Base-by-base conservation (phyloP, 805 yeast genomes). In the Lipomyces starkeyi region DNA sequence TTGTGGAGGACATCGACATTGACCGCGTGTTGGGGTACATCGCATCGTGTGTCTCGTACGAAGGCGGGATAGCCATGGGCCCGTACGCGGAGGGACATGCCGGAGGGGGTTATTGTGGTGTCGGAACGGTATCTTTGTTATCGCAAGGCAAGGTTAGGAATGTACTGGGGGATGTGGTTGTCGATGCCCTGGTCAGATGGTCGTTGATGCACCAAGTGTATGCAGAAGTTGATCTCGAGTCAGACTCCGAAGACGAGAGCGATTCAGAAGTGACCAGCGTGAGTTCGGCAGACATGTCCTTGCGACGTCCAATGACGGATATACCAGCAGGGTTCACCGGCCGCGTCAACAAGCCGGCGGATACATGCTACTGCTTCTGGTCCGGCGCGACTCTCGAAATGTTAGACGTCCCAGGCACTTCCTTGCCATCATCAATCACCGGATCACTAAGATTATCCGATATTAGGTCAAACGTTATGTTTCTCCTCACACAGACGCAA, bases 361-460 rank as follows among this genome's bases (percentile, higher is more conserved):
- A 95, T 78, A 97, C 91, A n/a, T 95, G 99, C 77, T 95, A 95
- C 77, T 88, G 95, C 73, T 95, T 98, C 97, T 95, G 99, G 99
- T 97, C 93, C 9, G 67, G 71, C 29, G 72, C 64, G 22, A 61
- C 74, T 13, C 63, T 74, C 14, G 64, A 67, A 17, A 66, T 74
- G 72, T 32, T 68, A 13, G 57, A 56, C 25, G 14, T 29, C 2
- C 32, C 56, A 13, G 32, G n/a, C 3, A 49, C 54, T 8, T 6
- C 22, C 22, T 34, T 53, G 32, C 32, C 32, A 20, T 17, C 47
- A 13, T n/a, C 53, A 7, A 47, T n/a, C 13, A 54, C 64, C 5
- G 47, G 61, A 13, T 43, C 63, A 20, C 49, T 58, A 4, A 17
- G 35, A 32, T 52, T 63, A 25, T 53, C 66, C 17, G 53, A 61